Percentiles rank a stretch among this genome's conserved stretches.
These are phyloP conservation scores for Backusella circina DNA, from an alignment of 192 early-diverging fungal genomes.

Conservation along the genomic window DNA sequence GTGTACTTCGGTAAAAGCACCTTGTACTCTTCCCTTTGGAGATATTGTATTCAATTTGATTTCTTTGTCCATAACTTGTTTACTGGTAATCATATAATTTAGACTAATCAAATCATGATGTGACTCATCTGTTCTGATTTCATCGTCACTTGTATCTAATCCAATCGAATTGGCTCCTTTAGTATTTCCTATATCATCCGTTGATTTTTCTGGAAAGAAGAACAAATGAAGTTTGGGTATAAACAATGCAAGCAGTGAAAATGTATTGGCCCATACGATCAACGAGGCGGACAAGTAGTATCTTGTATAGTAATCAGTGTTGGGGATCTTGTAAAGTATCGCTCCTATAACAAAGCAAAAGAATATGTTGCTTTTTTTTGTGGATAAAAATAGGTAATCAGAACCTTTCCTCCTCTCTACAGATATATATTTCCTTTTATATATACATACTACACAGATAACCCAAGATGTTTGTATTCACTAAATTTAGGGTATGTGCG, in stretches of 20 bases:
- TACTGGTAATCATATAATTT: conserved; percentile 5
- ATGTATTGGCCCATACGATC: conserved; percentile 44
- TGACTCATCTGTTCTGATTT: background rate
- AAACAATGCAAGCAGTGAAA: conserved; percentile 43
- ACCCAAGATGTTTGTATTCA: conserved; percentile 46
- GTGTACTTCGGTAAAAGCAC: conserved; percentile 10
- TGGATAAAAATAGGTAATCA: background rate
- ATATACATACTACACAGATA: conserved; percentile 48
- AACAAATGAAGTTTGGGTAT: conserved; percentile 37
- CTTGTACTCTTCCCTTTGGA: conserved; percentile 5
- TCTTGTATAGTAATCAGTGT: conserved; percentile 37
- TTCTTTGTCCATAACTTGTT: background rate
- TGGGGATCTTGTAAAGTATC: conserved; percentile 38
- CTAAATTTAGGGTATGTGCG: conserved; percentile 39
- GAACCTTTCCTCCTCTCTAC: background rate
- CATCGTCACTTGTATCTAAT: conserved; percentile 20
- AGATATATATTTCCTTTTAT: background rate
- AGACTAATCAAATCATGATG: conserved; percentile 16
- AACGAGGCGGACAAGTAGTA: conserved; percentile 38
- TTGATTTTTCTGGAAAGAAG: background rate
- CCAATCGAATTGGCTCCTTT: background rate
- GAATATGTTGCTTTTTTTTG: conserved; percentile 40
- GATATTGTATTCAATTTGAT: background rate
- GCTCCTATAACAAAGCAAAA: conserved; percentile 40
- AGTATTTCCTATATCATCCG: background rate